Evolutionary conservation across 306 rosid species (phyloP), one percentile per base, ranked within the genome.

Genomic region (Spatholobus suberectus): DNA sequence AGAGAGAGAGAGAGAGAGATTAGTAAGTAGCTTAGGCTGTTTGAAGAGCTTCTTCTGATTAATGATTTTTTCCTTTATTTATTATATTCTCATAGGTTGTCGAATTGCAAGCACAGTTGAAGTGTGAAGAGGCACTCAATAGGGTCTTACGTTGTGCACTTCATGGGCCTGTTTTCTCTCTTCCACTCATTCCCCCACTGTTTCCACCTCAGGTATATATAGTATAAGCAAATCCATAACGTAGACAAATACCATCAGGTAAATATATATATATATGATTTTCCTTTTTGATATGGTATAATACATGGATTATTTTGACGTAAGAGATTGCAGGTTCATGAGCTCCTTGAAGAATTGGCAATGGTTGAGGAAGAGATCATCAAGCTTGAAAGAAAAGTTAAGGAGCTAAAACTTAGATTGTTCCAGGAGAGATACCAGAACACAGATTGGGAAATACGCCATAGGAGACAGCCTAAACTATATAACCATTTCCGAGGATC

Each of bases 291-390:
- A 57, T 5, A 26, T 14, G 47, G 24, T 49, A 41, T 51, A 17
- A 69, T 47, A 52, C 20, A 21, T 81, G 71, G 38, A 47, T 59
- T 70, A 11, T 68, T 73, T 46, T 73, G 20, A 65, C 61, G 8
- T n/a, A 23, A 43, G 5, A 51, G 23, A 23, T 66, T 90, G 84
- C 80, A 93, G 96, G 89, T 91, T 80, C 90, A 84, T 87, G 82
- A 80, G 85, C 83, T 93, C 71, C 85, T 93, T 79, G 77, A 89
- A 35, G 99, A 96, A 84, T 81, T 96, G 84, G 89, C 78, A 79
- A 73, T 61, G 79, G 91, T 93, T 27, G 97, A 92, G 89, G 91
- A 89, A 57, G 97, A 94, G 91, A 88, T 96, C 61, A 58, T 75
- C 32, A 54, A 76, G 86, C 84, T 96, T 17, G 99, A 92, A 86